Base-by-base conservation (phyloP, 2,329 filamentous ascomycete species). In the Fusarium ramigenum region DNA sequence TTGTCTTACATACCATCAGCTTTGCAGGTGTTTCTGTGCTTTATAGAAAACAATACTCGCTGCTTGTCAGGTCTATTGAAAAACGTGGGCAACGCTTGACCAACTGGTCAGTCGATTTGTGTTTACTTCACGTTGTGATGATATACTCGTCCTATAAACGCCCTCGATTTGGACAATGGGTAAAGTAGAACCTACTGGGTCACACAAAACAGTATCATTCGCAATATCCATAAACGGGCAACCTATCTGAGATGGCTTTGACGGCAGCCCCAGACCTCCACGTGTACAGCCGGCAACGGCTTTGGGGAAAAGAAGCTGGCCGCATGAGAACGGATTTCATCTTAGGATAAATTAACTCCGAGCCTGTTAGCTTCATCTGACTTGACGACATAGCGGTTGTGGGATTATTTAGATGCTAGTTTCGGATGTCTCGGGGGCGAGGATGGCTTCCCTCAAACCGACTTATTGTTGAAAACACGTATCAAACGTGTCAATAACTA, bases 1-100 rank as follows among this genome's bases (percentile, higher is more conserved):
- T 39, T 71, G 64, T 61, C 59, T 75, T 69, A 66, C 72, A 61
- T 73, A 69, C 50, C 56, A 60, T 65, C 59, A 66, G 60, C 61
- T 61, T 71, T 72, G 73, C 66, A 63, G 54, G 63, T 53, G 58
- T 63, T 69, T 23, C 36, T 56, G 49, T 73, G 64, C 47, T 72
- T 71, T 63, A 71, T 75, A 75, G 69, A 73, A 60, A 57, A 44
- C 40, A 46, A 63, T 54, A 63, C 56, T 66, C 40, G 40, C 46
- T 34, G 44, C 10, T 63, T 67, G 34, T 36, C 37, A 57, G 36
- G 28, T 7, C 32, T 39, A 21, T n/a, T 57, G 37, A 58, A n/a
- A n/a, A 58, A 21, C 32, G 23, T 64, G 9, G 21, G 15, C 40
- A n/a, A 49, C 15, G 28, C 37, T 49, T 54, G 56, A 23, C 11